Percentiles rank a stretch among this genome's conserved stretches.
Conservation (phyloP, 306 rosid species). For the Medicago ruthenica region DNA sequence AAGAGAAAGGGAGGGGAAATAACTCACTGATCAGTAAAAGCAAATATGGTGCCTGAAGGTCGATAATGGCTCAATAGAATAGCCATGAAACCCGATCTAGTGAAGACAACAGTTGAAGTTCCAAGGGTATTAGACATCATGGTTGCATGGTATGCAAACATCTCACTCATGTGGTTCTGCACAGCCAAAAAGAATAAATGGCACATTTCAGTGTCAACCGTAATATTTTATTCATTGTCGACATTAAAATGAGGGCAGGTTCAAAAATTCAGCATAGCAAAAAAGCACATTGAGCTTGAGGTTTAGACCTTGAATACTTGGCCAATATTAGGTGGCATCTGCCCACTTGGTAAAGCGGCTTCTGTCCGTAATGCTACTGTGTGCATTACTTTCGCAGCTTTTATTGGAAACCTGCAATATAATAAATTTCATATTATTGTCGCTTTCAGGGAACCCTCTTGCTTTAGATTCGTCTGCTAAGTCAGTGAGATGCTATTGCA, state of each 20-base stretch:
- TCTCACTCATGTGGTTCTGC: constrained; percentile 97
- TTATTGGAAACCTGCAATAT: constrained; percentile 78
- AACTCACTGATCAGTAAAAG: constrained; percentile 92
- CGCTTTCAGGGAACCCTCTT: constrained; percentile 9
- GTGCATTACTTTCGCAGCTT: constrained; percentile 98
- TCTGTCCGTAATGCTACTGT: constrained; percentile 95
- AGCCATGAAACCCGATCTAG: constrained; percentile 94
- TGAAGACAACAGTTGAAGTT: constrained; percentile 91
- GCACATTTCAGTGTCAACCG: constrained; percentile 19
- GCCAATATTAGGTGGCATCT: constrained; percentile 84
- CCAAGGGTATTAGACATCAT: constrained; percentile 98
- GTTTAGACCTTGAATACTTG: constrained; percentile 86
- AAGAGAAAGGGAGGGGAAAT: constrained; percentile 8
- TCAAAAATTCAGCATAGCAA: not conserved
- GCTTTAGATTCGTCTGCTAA: constrained; percentile 15
- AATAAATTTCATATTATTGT: constrained; percentile 32
- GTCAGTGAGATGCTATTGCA: constrained; percentile 17
- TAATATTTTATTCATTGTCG: constrained; percentile 18
- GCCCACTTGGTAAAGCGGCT: constrained; percentile 73
- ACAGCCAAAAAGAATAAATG: constrained; percentile 29
- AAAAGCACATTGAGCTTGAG: not conserved
- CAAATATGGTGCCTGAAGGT: constrained; percentile 88
- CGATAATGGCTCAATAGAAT: constrained; percentile 89
- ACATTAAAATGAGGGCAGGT: not conserved
- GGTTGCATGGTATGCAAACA: constrained; percentile 99